Conservation (phyloP, 805 yeast genomes). For the Cyberlindnera samutprakarnensis region DNA sequence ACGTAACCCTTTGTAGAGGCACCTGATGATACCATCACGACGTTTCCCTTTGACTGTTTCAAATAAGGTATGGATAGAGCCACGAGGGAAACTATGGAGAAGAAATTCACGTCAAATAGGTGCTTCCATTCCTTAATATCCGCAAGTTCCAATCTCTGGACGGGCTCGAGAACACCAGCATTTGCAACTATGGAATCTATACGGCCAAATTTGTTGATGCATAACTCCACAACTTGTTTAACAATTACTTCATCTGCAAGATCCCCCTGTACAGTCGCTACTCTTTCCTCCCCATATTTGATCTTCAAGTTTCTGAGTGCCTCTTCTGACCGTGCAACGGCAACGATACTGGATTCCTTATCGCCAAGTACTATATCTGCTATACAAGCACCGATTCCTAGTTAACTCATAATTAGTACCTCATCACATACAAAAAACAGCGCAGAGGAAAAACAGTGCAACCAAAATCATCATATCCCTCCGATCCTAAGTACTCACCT, state of each 20-base stretch:
- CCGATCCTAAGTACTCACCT: conserved; percentile 27
- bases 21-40: conserved; percentile 84
- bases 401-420: neutral
- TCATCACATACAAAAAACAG: neutral
- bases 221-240: conserved; percentile 32
- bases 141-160: conserved; percentile 45
- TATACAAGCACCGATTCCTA: conserved; percentile 77
- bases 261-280: conserved; percentile 53
- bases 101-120: conserved; percentile 70
- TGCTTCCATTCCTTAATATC: conserved; percentile 50
- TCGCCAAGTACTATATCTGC: conserved; percentile 41
- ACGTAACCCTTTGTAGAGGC: conserved; percentile 58
- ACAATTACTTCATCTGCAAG: conserved; percentile 37
- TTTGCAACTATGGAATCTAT: conserved; percentile 65
- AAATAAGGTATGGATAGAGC: conserved; percentile 49
- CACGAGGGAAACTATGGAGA: conserved; percentile 61
- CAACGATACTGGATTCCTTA: conserved; percentile 42
- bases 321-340: conserved; percentile 61
- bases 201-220: conserved; percentile 44
- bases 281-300: conserved; percentile 40
- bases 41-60: conserved; percentile 46
- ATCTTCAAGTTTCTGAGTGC: conserved; percentile 36
- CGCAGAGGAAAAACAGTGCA: too few species aligned
- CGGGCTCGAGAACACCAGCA: conserved; percentile 83
- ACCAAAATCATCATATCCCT: too few species aligned